Evolutionary conservation across 1,284 basidiomycete genomes (phyloP), one percentile per base, ranked within the genome.

Genomic region (Sporisorium iseilematis-ciliati): DNA sequence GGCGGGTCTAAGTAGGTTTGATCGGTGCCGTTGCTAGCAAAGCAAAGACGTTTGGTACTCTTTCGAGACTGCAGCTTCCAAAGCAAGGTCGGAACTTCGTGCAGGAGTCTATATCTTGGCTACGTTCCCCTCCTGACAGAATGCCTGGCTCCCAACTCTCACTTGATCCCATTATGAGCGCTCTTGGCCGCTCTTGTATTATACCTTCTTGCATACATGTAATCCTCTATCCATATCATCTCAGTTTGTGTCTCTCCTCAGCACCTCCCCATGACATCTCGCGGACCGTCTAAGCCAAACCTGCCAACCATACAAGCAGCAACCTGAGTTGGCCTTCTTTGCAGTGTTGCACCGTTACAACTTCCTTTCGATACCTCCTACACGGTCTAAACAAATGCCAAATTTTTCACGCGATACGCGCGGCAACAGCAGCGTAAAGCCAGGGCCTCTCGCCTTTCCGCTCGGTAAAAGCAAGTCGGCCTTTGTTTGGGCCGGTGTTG

Each of bases 1-100:
- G 59, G 60, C 16, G 62, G 68, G 7, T 57, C 62, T 12, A 71
- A 45, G 55, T 23, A 43, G 48, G 46, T 50, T 41, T 69, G 53
- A 67, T 43, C 12, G 8, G 12, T 14, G 16, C 33, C 11, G 35
- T 52, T 11, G 31, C 31, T 33, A 6, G 31, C 31, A n/a, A n/a
- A n/a, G n/a, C n/a, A n/a, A n/a, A n/a, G n/a, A n/a, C n/a, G n/a
- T n/a, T n/a, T n/a, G n/a, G n/a, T n/a, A n/a, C n/a, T n/a, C n/a
- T n/a, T n/a, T n/a, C n/a, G n/a, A n/a, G n/a, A n/a, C n/a, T n/a
- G n/a, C n/a, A n/a, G n/a, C n/a, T n/a, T n/a, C n/a, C n/a, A n/a
- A n/a, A n/a, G n/a, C n/a, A n/a, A n/a, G n/a, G n/a, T n/a, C n/a
- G n/a, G n/a, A n/a, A n/a, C n/a, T n/a, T n/a, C n/a, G n/a, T n/a